phyloP scores from a whole-genome alignment of 768 basidiomycete genomes.

The Mycena vulgaris region DNA sequence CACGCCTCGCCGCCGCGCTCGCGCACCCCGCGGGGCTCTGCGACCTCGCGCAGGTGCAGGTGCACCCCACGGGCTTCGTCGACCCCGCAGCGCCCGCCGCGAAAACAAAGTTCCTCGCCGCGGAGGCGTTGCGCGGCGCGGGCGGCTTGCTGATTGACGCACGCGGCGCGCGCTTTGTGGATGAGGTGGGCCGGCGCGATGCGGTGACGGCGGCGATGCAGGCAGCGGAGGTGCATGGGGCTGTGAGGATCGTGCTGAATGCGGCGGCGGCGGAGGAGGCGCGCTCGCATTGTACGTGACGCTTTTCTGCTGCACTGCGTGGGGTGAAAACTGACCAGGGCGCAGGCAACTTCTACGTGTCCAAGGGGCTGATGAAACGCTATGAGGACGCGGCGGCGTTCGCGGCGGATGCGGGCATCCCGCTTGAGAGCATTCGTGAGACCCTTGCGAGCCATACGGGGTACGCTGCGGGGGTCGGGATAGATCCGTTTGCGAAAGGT shows the following conservation, averaged over 20 bases:
- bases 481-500: conserved; percentile 42
- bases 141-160: conserved; percentile 82
- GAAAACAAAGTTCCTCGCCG: conserved; percentile 86
- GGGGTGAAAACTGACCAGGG: too few relatives aligned
- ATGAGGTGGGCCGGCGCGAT: conserved; percentile 78
- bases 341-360: conserved; percentile 45
- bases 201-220: conserved; percentile 44
- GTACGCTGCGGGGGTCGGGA: conserved; percentile 32
- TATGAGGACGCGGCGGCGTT: conserved; percentile 40
- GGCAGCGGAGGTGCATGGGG: conserved; percentile 35
- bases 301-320: neutral
- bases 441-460: conserved; percentile 36
- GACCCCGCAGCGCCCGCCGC: conserved; percentile 81
- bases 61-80: conserved; percentile 80
- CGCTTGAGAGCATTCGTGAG: conserved; percentile 26
- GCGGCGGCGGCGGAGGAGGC: conserved; percentile 40
- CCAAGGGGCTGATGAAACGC: conserved; percentile 45
- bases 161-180: conserved; percentile 79
- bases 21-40: conserved; percentile 30
- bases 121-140: conserved; percentile 86
- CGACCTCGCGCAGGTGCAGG: conserved; percentile 47
- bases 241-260: conserved; percentile 42
- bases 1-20: conserved; percentile 39
- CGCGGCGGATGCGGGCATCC: conserved; percentile 34
- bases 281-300: conserved; percentile 39